Percentiles rank a stretch among this genome's conserved stretches.
phyloP scores from a whole-genome alignment of 2,329 filamentous ascomycete genomes.

The Ceratocystis cubensis region DNA sequence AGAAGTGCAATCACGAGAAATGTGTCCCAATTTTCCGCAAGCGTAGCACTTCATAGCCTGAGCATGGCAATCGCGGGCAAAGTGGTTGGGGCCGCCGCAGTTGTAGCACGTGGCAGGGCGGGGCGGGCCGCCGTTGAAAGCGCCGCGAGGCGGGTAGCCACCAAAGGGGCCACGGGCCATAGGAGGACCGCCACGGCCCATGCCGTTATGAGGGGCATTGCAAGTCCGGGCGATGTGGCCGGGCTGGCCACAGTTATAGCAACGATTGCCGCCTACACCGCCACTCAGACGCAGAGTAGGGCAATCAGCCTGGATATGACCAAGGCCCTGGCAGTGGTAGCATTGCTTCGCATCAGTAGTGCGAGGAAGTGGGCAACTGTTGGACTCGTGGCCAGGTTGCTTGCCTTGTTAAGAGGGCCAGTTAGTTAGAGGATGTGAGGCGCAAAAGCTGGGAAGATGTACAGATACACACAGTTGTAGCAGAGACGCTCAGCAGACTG shows the following conservation, averaged over 20 bases:
- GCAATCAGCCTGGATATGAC: slow-evolving; percentile 97
- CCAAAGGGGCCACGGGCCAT: slow-evolving; percentile 58
- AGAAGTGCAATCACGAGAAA: slow-evolving; percentile 85
- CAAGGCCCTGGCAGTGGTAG: slow-evolving; percentile 98
- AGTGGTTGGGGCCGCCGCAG: slow-evolving; percentile 86
- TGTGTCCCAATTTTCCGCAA: slow-evolving; percentile 89
- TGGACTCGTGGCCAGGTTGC: slow-evolving; percentile 92
- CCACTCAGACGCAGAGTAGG: slow-evolving; percentile 87
- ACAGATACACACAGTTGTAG: slow-evolving; percentile 75
- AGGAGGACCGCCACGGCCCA: slow-evolving; percentile 50
- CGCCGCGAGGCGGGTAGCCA: slow-evolving; percentile 52
- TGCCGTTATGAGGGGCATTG: slow-evolving; percentile 54
- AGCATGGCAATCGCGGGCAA: slow-evolving; percentile 94
- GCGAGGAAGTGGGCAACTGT: slow-evolving; percentile 88
- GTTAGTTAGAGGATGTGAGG: slow-evolving; percentile 17
- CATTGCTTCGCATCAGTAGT: slow-evolving; percentile 99
- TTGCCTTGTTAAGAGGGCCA: slow-evolving; percentile 44
- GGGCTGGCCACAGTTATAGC: slow-evolving; percentile 90
- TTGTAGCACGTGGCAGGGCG: slow-evolving; percentile 54
- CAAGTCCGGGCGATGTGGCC: slow-evolving; percentile 89
- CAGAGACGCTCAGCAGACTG: slow-evolving; percentile 94
- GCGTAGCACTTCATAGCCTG: slow-evolving; percentile 98
- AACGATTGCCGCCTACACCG: slow-evolving; percentile 68
- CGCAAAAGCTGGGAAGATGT: background rate
- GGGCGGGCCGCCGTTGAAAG: slow-evolving; percentile 56